A percentile compares a stretch with the other conserved stretches of the same genome.
Conservation (phyloP, 169 alveolate species). For the Cryptosporidium sp. region DNA sequence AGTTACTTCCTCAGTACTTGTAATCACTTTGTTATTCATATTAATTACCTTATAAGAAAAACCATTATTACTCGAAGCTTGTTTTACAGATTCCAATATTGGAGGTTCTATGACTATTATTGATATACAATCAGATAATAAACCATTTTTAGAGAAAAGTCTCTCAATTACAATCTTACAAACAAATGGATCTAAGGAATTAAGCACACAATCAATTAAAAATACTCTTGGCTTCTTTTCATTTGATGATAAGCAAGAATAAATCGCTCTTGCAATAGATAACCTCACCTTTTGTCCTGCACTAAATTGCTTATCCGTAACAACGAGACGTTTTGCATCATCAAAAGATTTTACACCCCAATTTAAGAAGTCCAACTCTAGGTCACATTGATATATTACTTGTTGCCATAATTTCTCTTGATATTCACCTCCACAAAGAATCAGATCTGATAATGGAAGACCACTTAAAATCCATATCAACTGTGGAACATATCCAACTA, state of each 20-base stretch:
- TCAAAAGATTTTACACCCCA: constrained; percentile 56
- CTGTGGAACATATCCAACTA: constrained; percentile 41
- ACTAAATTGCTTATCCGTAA: constrained; percentile 67
- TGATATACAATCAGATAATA: constrained; percentile 2
- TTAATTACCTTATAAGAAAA: constrained; percentile 18
- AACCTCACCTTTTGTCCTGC: constrained; percentile 69
- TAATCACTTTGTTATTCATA: constrained; percentile 11
- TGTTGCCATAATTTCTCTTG: constrained; percentile 10
- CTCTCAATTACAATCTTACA: constrained; percentile 42
- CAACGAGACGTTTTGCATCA: constrained; percentile 19
- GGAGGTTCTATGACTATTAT: constrained; percentile 64
- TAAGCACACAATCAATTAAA: constrained; percentile 43
- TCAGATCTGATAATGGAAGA: constrained; percentile 31
- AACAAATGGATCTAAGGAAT: constrained; percentile 64
- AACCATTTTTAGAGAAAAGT: constrained; percentile 37
- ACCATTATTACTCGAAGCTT: background rate
- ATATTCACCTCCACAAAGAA: constrained; percentile 41
- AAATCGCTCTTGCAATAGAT: constrained; percentile 63
- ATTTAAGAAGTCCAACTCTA: constrained; percentile 27
- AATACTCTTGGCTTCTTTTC: constrained; percentile 11
- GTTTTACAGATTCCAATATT: constrained; percentile 17
- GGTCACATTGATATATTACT: constrained; percentile 55
- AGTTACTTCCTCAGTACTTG: constrained; percentile 14
- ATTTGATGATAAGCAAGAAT: constrained; percentile 8
- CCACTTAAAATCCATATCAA: constrained; percentile 54